Evolutionary conservation across 257 asterid genomes (phyloP).

Genomic region (Leptodermis oblonga): DNA sequence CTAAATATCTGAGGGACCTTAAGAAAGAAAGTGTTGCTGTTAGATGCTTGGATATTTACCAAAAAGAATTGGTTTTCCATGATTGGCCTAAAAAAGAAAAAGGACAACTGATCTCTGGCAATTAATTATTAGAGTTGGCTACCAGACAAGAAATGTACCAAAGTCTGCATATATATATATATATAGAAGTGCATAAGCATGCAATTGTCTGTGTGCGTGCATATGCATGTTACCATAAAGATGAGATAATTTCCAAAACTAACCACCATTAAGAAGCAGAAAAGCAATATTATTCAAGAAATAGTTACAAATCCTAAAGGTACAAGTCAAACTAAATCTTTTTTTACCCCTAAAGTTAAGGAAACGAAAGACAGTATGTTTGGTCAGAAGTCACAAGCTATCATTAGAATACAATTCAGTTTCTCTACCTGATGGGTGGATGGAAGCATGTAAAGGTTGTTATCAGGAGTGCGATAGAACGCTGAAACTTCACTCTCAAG

Average conservation of each 20-base stretch:
- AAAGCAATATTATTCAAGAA: no score
- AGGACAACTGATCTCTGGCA: background rate
- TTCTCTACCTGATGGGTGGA: conserved; percentile 85
- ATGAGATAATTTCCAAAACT: no score
- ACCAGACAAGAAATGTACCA: background rate
- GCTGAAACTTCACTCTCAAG: conserved; percentile 88
- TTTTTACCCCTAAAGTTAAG: background rate
- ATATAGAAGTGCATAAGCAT: no score
- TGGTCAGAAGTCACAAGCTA: background rate
- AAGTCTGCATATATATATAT: background rate
- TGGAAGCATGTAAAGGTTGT: conserved; percentile 93
- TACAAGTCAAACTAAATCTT: background rate
- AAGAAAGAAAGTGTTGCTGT: background rate
- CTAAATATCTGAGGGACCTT: background rate
- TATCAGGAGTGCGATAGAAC: conserved; percentile 85
- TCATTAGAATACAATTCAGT: background rate
- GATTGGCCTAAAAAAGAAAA: background rate
- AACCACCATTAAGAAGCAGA: background rate
- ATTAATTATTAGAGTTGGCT: background rate
- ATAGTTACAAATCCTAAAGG: no score
- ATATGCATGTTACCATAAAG: no score
- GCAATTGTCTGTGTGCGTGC: no score
- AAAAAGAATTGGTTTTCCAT: background rate
- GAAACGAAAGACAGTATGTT: background rate
- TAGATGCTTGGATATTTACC: background rate